Evolutionary conservation across 2,329 filamentous ascomycete genomes (phyloP), one percentile per base, ranked within the genome.

Genomic region (Venturiaceae sp.): DNA sequence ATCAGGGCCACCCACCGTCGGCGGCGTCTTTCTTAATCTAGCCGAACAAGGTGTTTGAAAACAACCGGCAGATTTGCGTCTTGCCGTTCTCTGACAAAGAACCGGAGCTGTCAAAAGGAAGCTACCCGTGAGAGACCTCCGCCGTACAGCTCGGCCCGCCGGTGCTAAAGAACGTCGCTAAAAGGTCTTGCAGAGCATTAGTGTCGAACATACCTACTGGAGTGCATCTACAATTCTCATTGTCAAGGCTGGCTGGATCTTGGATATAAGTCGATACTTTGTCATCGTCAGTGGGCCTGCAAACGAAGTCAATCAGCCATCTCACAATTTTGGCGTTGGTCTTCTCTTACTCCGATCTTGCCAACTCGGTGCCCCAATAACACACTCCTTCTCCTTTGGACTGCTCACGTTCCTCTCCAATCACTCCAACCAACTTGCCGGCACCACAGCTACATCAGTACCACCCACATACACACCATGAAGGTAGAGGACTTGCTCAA

Each of bases 401-500:
- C 21, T n/a, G 26, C 44, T 30, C 41, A 47, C 41, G 21, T 14
- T 14, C 30, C 21, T 28, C 14, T 16, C 28, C 26, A n/a, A 23
- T n/a, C 44, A 50, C 21, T n/a, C n/a, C n/a, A n/a, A 50, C 13
- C 23, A n/a, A n/a, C 37, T 41, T 41, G 16, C 2, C 37, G 16
- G 21, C n/a, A 19, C 5, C n/a, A 13, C 41, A 50, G 28, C 44
- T 3, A n/a, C 13, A 28, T 16, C 23, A 23, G 23, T 4, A 50
- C 44, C 13, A 30, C 9, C 41, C n/a, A n/a, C n/a, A n/a, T n/a
- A 28, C 19, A 50, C 23, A 50, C 44, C 13, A 58, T 58, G 57
- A 58, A 54, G 46, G 50, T 58, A 26, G 46, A 58, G 37, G 46
- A 58, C 21, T 47, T 58, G n/a, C 57, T 58, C 16, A 58, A 58